phyloP scores from a whole-genome alignment of 1,284 basidiomycete species.

The Amylostereum areolatum region DNA sequence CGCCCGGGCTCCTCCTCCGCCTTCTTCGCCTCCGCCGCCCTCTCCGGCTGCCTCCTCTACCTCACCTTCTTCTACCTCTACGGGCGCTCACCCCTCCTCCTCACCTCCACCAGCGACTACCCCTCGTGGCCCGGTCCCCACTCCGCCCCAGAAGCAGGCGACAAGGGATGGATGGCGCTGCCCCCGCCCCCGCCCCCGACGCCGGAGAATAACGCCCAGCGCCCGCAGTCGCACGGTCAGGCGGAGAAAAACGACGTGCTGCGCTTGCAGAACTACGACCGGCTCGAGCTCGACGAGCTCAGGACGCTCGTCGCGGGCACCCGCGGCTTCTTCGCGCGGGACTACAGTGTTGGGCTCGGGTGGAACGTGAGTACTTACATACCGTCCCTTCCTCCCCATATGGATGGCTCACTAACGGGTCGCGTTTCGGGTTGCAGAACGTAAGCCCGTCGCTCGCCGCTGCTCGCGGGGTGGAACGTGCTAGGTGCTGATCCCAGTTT shows the following conservation, averaged over 20 bases:
- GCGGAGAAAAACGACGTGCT: no score
- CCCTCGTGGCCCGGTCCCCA: no score
- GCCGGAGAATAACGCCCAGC: no score
- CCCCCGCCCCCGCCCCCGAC: no score
- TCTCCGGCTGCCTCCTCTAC: not conserved
- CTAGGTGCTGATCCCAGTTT: not conserved
- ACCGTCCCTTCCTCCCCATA: not conserved
- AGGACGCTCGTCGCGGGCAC: slow-evolving; percentile 25
- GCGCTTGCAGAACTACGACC: not conserved
- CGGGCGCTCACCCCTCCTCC: no score
- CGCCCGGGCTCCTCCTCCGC: not conserved
- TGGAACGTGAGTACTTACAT: slow-evolving; percentile 25
- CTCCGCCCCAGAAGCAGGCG: no score
- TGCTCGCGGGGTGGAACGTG: no score
- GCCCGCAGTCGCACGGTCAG: no score
- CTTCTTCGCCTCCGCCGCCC: not conserved
- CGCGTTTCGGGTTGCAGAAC: no score
- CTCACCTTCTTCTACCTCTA: not conserved
- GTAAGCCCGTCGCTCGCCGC: no score
- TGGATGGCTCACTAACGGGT: not conserved
- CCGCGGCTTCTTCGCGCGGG: slow-evolving; percentile 29
- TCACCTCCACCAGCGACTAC: no score
- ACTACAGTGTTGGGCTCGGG: slow-evolving; percentile 31
- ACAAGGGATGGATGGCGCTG: no score
- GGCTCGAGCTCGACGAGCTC: slow-evolving; percentile 12